A percentile compares a stretch with the other conserved stretches of the same genome.
These are phyloP conservation scores for Neonectria punicea DNA, from an alignment of 2,329 filamentous ascomycete species.

Conservation along the genomic window DNA sequence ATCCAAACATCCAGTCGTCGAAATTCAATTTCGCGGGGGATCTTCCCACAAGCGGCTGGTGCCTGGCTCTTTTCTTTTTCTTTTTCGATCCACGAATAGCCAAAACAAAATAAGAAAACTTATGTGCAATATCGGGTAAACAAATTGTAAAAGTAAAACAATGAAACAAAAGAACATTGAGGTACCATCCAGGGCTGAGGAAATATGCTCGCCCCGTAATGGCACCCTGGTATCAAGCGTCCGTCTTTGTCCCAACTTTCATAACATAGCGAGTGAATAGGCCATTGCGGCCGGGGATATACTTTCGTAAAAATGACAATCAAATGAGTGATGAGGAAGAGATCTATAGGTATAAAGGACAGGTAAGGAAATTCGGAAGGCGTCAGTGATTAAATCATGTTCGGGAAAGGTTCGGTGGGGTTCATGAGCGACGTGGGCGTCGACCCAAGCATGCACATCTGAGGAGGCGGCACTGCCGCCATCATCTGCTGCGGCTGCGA, in stretches of 20 bases:
- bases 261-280: constrained; percentile 43
- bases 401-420: constrained; percentile 41
- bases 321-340: constrained; percentile 25
- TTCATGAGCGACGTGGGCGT: constrained; percentile 40
- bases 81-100: constrained; percentile 26
- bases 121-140: constrained; percentile 17
- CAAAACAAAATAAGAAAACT: constrained; percentile 15
- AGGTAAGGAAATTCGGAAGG: constrained; percentile 27
- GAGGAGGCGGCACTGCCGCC: constrained; percentile 32
- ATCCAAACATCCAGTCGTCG: constrained; percentile 7
- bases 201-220: constrained; percentile 22
- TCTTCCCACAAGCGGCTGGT: constrained; percentile 12
- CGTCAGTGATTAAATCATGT: constrained; percentile 43
- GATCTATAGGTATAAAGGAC: constrained; percentile 30
- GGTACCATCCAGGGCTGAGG: constrained; percentile 24
- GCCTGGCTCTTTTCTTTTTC: constrained; percentile 27
- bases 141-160: constrained; percentile 20
- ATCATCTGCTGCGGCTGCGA: constrained; percentile 44
- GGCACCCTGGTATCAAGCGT: constrained; percentile 41
- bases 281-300: constrained; percentile 38
- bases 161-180: constrained; percentile 34
- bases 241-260: constrained; percentile 39
- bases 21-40: constrained; percentile 21
- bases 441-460: constrained; percentile 34
- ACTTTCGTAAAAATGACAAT: constrained; percentile 38